These are phyloP conservation scores for Leccinum insigne DNA, from an alignment of 1,284 basidiomycete genomes.

Conservation along the genomic window DNA sequence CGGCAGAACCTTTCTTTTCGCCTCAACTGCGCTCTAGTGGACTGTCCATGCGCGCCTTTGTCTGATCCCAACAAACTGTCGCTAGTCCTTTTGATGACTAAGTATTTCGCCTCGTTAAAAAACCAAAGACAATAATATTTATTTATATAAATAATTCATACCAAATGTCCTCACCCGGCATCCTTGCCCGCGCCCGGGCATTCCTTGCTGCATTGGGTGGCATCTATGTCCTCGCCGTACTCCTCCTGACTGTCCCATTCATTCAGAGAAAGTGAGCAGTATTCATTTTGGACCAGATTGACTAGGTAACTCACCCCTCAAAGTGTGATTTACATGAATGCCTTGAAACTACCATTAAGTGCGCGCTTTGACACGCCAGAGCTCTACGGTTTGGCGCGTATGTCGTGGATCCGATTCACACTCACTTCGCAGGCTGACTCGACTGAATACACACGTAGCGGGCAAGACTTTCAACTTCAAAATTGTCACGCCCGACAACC, in stretches of 20 bases:
- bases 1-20: no score
- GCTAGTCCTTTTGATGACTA: no score
- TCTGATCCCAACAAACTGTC: no score
- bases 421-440: conserved; percentile 3
- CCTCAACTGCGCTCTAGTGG: no score
- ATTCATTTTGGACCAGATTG: not conserved
- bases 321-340: conserved; percentile 68
- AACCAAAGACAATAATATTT: no score
- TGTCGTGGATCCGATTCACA: conserved; percentile 31
- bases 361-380: conserved; percentile 66
- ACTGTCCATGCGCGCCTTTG: no score
- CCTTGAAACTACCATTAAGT: conserved; percentile 66
- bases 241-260: conserved; percentile 55
- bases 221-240: no score
- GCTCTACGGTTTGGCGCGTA: conserved; percentile 81
- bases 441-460: conserved; percentile 42
- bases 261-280: conserved; percentile 73
- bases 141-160: no score
- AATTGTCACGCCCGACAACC: conserved; percentile 74
- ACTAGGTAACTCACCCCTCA: conserved; percentile 11
- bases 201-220: no score
- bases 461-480: conserved; percentile 78
- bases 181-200: no score
- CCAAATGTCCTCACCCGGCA: no score
- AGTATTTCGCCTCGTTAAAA: no score